Percentiles rank a stretch among this genome's conserved stretches.
Conservation (phyloP, 495 filamentous ascomycete species). For the Elasticomyces elasticus region DNA sequence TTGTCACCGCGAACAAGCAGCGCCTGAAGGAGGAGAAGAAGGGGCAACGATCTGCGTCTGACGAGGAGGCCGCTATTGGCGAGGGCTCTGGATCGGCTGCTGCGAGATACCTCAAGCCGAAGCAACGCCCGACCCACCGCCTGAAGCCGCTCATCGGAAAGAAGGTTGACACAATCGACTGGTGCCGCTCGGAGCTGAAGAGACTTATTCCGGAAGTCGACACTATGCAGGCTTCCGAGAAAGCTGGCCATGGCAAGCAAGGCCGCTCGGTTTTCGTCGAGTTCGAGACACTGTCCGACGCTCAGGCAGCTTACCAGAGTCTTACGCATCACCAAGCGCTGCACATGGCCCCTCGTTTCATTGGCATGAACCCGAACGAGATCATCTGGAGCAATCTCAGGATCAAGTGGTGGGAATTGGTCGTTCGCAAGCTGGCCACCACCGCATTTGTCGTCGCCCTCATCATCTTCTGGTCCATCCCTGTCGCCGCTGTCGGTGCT, state of each 20-base stretch:
- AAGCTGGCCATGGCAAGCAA: conserved; percentile 54
- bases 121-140: conserved; percentile 79
- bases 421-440: conserved; percentile 61
- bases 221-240: conserved; percentile 62
- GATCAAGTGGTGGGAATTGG: conserved; percentile 79
- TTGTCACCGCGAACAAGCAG: conserved; percentile 68
- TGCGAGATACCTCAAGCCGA: conserved; percentile 61
- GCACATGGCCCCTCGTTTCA: conserved; percentile 86
- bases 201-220: conserved; percentile 73
- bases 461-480: conserved; percentile 95
- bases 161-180: conserved; percentile 93
- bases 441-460: conserved; percentile 61
- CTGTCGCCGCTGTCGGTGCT: conserved; percentile 72
- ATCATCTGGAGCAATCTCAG: conserved; percentile 81
- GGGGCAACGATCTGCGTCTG: conserved; percentile 33
- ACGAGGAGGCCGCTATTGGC: conserved; percentile 35
- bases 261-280: conserved; percentile 79
- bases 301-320: conserved; percentile 76
- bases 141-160: conserved; percentile 71
- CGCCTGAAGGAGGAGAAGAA: conserved; percentile 71
- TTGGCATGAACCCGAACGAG: conserved; percentile 75
- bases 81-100: conserved; percentile 51
- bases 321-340: conserved; percentile 81
- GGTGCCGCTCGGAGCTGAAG: conserved; percentile 73
- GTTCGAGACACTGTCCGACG: conserved; percentile 69